Evolutionary conservation across 169 alveolate species (phyloP), one percentile per base, ranked within the genome.

Genomic region (Cryptosporidium muris): DNA sequence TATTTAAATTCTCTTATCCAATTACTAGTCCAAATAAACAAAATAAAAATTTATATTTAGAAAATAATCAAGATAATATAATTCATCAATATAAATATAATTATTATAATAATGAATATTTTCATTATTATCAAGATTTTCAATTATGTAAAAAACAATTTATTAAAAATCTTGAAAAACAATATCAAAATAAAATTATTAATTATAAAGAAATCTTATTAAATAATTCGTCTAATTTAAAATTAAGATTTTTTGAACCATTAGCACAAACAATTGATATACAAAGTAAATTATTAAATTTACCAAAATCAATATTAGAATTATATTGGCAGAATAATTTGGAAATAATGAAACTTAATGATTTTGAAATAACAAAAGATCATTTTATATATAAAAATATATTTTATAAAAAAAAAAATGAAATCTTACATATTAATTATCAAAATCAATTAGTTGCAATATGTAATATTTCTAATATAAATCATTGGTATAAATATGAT

Each of bases 211-310:
- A 12, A n/a, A 45, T 74, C 25, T 37, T 25, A 49, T 9, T 48
- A 36, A 48, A 7, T 45, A 68, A 74, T 11, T 58, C 60, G 1
- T 37, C 4, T 1, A 43, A 16, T 49, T 7, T 45, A 4, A 74
- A 74, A 58, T 45, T 58, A 64, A 56, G 85, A 74, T 74, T 74
- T 16, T 74, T 74, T 58, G 85, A 74, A 11, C 25, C 25, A 25
- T 51, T 43, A 8, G 34, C 38, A 6, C 52, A 74, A 16, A 11
- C 47, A 25, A 16, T 16, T 49, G 45, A 74, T 1, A 16, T 74
- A 7, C 60, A 74, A 34, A 37, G 47, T 1, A 34, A 2, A 16
- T 43, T 74, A 2, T 58, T 43, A 14, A 4, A 51, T 9, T 5
- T n/a, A 12, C 85, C 85, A 58, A 74, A 60, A 58, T 74, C 85